A percentile compares a stretch with the other conserved stretches of the same genome.
Conservation (phyloP, 2,329 filamentous ascomycete species). For the Akanthomyces uredinophilus region DNA sequence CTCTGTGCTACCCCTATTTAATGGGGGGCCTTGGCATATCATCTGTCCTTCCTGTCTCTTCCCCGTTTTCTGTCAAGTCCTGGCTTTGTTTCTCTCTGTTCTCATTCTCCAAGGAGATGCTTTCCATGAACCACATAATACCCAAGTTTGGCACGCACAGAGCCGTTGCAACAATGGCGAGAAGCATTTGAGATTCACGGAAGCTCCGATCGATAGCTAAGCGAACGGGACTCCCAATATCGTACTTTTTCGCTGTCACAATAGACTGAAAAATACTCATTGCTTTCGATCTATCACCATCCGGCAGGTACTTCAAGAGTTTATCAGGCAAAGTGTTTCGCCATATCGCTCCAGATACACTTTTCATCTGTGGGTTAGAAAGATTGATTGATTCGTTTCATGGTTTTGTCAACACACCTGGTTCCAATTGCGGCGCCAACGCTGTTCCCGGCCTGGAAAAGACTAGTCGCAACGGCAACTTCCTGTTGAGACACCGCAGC, state of each 20-base stretch:
- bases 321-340: slow-evolving; percentile 25
- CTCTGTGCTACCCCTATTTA: too few relatives aligned
- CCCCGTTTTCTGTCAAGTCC: not conserved
- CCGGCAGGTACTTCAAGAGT: slow-evolving; percentile 22
- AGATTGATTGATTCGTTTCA: not conserved
- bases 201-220: slow-evolving; percentile 19
- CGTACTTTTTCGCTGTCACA: slow-evolving; percentile 20
- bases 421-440: slow-evolving; percentile 28
- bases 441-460: slow-evolving; percentile 33
- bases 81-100: not conserved
- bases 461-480: slow-evolving; percentile 31
- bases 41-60: too few relatives aligned
- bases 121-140: slow-evolving; percentile 19
- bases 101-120: not conserved
- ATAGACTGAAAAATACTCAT: slow-evolving; percentile 23
- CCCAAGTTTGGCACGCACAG: slow-evolving; percentile 16
- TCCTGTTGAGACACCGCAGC: slow-evolving; percentile 29
- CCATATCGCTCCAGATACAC: slow-evolving; percentile 34
- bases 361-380: slow-evolving; percentile 6
- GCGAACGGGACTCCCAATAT: slow-evolving; percentile 8
- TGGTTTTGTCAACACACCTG: slow-evolving; percentile 16
- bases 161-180: slow-evolving; percentile 19
- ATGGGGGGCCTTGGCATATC: too few relatives aligned
- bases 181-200: slow-evolving; percentile 18
- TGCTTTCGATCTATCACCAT: slow-evolving; percentile 17